These are phyloP conservation scores for Pleurotus ostreatus DNA, from an alignment of 768 basidiomycete species.

Conservation along the genomic window DNA sequence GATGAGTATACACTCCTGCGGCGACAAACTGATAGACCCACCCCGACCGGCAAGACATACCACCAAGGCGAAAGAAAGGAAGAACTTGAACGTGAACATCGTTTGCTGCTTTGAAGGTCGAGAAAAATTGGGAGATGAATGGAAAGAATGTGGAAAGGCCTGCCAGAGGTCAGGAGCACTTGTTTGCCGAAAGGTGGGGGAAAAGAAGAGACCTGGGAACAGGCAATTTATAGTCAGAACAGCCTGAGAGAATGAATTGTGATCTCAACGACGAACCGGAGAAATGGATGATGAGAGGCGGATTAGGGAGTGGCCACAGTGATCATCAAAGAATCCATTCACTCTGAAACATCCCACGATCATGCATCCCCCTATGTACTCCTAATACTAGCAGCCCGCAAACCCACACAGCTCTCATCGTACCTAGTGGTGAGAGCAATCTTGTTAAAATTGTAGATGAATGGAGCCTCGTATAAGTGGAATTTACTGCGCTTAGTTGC, in stretches of 20 bases:
- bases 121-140: not conserved
- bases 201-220: conserved; percentile 1
- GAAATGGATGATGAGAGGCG: not conserved
- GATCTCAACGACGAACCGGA: conserved; percentile 1
- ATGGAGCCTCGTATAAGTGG: too few relatives aligned
- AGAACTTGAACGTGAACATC: conserved; percentile 6
- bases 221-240: not conserved
- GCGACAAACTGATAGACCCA: not conserved
- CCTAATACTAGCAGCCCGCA: too few relatives aligned
- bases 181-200: conserved; percentile 4
- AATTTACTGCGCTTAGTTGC: too few relatives aligned
- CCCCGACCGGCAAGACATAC: conserved; percentile 14
- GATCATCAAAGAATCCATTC: too few relatives aligned
- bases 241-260: conserved; percentile 2
- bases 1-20: not conserved
- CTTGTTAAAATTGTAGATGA: too few relatives aligned
- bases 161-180: conserved; percentile 12
- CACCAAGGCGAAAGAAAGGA: conserved; percentile 6
- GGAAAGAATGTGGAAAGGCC: conserved; percentile 7
- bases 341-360: too few relatives aligned
- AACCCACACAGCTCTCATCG: too few relatives aligned
- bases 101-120: not conserved
- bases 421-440: too few relatives aligned
- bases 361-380: too few relatives aligned
- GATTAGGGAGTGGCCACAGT: too few relatives aligned